A percentile compares a stretch with the other conserved stretches of the same genome.
These are phyloP conservation scores for Solanum chilense DNA, from an alignment of 257 asterid species.

Conservation along the genomic window DNA sequence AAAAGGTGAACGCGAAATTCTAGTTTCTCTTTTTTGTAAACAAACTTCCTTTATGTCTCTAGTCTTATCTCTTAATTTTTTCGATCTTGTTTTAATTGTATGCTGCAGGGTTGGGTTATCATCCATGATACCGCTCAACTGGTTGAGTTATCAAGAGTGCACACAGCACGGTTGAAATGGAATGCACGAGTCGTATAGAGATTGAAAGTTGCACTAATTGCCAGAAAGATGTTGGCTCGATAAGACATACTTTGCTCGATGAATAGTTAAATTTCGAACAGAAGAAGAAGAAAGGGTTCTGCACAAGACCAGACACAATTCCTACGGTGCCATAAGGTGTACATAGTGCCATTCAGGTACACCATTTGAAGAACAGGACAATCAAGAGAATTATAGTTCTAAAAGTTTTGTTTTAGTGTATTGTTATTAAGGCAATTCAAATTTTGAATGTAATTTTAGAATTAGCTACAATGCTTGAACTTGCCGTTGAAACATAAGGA, in stretches of 20 bases:
- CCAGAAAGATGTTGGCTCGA: background rate
- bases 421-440: background rate
- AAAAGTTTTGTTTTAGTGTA: background rate
- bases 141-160: background rate
- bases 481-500: background rate
- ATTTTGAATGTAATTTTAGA: background rate
- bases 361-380: background rate
- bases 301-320: background rate
- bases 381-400: background rate
- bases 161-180: background rate
- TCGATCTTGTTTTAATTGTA: conserved; percentile 9
- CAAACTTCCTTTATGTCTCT: background rate
- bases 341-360: background rate
- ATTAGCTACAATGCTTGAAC: background rate
- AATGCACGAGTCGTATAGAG: background rate
- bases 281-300: background rate
- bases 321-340: background rate
- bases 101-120: background rate
- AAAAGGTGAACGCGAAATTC: conserved; percentile 51
- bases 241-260: background rate
- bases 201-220: background rate
- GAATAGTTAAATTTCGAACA: background rate
- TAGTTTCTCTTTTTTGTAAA: background rate
- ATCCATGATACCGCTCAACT: background rate
- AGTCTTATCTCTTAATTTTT: background rate